Evolutionary conservation across 2,329 filamentous ascomycete species (phyloP).

Genomic region (Apiospora kogelbergensis): DNA sequence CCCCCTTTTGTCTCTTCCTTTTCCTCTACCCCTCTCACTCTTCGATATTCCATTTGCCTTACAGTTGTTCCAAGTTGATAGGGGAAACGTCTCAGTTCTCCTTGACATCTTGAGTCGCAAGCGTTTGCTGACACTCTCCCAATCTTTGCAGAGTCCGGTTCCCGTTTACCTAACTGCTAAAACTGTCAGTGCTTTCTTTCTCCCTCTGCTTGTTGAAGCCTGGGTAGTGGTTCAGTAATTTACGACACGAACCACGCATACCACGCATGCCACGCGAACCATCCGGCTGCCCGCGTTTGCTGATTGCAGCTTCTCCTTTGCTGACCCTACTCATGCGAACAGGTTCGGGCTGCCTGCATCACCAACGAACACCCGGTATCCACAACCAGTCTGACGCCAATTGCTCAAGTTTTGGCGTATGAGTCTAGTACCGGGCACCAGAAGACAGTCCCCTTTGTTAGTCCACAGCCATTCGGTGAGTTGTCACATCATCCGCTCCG

Average conservation of each 20-base stretch:
- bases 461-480: conserved; percentile 18
- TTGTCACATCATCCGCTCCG: conserved; percentile 16
- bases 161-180: conserved; percentile 19
- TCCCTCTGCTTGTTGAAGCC: neutral
- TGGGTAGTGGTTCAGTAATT: conserved; percentile 26
- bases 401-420: neutral
- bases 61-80: conserved; percentile 23
- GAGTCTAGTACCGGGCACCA: neutral
- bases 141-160: conserved; percentile 23
- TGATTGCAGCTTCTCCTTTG: conserved; percentile 33
- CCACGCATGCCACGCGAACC: conserved; percentile 30
- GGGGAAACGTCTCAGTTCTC: conserved; percentile 32
- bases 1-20: conserved; percentile 20
- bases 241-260: conserved; percentile 28
- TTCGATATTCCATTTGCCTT: conserved; percentile 16
- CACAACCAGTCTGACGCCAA: neutral
- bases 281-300: conserved; percentile 34
- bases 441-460: conserved; percentile 19
- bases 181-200: conserved; percentile 7
- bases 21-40: conserved; percentile 26
- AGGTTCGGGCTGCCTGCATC: conserved; percentile 46
- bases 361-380: conserved; percentile 32
- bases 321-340: conserved; percentile 42
- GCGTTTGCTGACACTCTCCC: conserved; percentile 29
- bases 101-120: conserved; percentile 13